Base-by-base conservation (phyloP, 2,329 filamentous ascomycete genomes). In the Sphaerulina musiva region DNA sequence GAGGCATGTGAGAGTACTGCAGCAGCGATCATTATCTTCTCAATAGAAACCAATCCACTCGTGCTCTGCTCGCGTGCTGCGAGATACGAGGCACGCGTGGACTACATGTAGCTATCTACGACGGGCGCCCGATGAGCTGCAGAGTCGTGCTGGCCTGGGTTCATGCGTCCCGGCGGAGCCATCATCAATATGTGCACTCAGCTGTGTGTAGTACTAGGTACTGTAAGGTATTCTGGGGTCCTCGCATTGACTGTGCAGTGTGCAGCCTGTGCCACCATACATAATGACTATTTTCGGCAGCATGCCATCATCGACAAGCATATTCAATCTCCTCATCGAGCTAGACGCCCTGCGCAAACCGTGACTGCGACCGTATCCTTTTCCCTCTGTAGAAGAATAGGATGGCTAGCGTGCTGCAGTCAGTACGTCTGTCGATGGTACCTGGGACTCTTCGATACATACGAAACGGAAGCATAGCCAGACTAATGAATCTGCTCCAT, bases 351-450 rank as follows among this genome's bases (percentile, higher is more conserved):
- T 73, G 70, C 58, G 75, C 76, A 66, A 75, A 78, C 46, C 73
- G 70, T 64, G 73, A 76, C 46, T 64, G 70, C 53, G 70, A 71
- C 70, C 76, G 73, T 66, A 78, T 70, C 59, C 68, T 65, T 68
- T 75, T 74, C 62, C 76, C 76, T 63, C 71, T 75, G 63, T 67
- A 73, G 69, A 74, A 78, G 68, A 78, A 77, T 48, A 78, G 61
- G 58, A 74, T 73, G 71, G 72, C 64, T 68, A 55, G 44, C 44
- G 36, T 44, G 57, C 54, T 34, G 51, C 42, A 57, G 58, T 64
- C 59, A 63, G 57, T 57, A 44, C 29, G 32, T 39, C 2, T 44
- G 12, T 53, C 60, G 62, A 62, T 52, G 58, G 61, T 55, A 60
- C 63, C 54, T 63, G 62, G 49, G 48, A 40, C 32, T 53, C 45